Percentiles rank a stretch among this genome's conserved stretches.
Evolutionary conservation across 805 yeast genomes (phyloP).

Genomic region (Ogataea polymorpha): DNA sequence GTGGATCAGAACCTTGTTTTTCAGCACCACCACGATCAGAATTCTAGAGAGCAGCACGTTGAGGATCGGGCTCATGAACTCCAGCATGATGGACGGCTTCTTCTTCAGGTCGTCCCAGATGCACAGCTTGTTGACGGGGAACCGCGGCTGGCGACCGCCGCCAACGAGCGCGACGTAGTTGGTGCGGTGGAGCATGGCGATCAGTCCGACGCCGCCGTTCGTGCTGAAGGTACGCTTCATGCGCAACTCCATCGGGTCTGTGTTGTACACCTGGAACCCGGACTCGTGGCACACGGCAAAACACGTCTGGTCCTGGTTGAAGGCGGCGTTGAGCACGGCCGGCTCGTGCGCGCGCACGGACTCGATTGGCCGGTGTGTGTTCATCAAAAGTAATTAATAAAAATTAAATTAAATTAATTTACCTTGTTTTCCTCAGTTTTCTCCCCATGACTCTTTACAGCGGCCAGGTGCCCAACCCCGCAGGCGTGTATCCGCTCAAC

Average conservation of each 20-base stretch:
- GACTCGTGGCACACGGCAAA: slow-evolving; percentile 77
- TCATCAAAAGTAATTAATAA: slow-evolving; percentile 23
- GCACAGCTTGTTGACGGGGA: slow-evolving; percentile 73
- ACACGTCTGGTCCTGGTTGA: slow-evolving; percentile 89
- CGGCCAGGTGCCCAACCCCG: slow-evolving; percentile 25
- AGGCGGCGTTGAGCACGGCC: slow-evolving; percentile 54
- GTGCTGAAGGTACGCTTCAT: slow-evolving; percentile 53
- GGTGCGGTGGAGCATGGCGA: slow-evolving; percentile 84
- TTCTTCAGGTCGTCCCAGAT: slow-evolving; percentile 91
- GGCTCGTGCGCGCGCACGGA: slow-evolving; percentile 26
- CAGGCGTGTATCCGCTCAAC: slow-evolving; percentile 32
- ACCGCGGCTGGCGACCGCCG: slow-evolving; percentile 79
- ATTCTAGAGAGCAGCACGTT: slow-evolving; percentile 73
- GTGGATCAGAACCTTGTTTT: slow-evolving; percentile 66
- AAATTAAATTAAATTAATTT: background rate
- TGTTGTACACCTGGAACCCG: slow-evolving; percentile 82
- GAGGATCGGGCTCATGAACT: slow-evolving; percentile 72
- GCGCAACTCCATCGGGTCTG: slow-evolving; percentile 80
- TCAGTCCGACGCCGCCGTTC: slow-evolving; percentile 63
- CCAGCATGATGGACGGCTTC: slow-evolving; percentile 67
- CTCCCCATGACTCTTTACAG: background rate
- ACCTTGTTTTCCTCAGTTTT: background rate
- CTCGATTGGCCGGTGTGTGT: slow-evolving; percentile 32
- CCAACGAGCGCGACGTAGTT: slow-evolving; percentile 89
- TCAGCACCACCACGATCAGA: slow-evolving; percentile 69